Conservation (phyloP, 768 basidiomycete genomes). For the Mycena capillaripes region DNA sequence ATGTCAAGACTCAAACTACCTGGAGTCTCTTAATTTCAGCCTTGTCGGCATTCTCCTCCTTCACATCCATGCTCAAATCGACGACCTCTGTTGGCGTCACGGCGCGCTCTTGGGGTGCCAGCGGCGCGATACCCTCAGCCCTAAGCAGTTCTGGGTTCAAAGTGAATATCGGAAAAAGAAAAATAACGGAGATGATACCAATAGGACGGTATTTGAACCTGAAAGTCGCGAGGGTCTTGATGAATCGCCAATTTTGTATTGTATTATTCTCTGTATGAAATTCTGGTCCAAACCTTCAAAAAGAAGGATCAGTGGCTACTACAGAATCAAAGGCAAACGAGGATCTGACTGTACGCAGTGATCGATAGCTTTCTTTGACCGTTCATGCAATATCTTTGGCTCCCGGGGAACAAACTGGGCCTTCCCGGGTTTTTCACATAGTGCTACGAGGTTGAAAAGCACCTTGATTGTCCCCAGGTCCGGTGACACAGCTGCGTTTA, state of each 20-base stretch:
- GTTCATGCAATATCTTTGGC: constrained; percentile 29
- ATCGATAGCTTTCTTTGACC: constrained; percentile 28
- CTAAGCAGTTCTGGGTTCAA: constrained; percentile 7
- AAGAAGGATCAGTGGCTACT: background rate
- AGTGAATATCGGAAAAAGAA: background rate
- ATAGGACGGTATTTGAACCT: constrained; percentile 29
- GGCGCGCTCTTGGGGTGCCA: background rate
- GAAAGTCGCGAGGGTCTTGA: constrained; percentile 1
- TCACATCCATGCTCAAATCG: constrained; percentile 18
- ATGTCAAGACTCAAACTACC: too few species aligned
- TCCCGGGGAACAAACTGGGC: too few species aligned
- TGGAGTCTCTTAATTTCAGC: constrained; percentile 24
- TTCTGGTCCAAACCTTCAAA: constrained; percentile 2
- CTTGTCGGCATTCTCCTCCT: background rate
- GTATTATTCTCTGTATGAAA: background rate
- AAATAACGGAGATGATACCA: background rate
- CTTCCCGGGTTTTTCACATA: too few species aligned
- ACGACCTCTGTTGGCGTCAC: constrained; percentile 1
- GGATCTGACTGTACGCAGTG: constrained; percentile 27
- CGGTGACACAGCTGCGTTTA: constrained; percentile 19
- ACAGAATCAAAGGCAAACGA: background rate
- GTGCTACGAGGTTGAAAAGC: background rate
- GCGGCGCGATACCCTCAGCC: constrained; percentile 27
- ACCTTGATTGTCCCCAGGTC: constrained; percentile 24
- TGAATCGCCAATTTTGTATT: background rate